Evolutionary conservation across 2,329 filamentous ascomycete species (phyloP).

Genomic region (Corynespora cassiicola): DNA sequence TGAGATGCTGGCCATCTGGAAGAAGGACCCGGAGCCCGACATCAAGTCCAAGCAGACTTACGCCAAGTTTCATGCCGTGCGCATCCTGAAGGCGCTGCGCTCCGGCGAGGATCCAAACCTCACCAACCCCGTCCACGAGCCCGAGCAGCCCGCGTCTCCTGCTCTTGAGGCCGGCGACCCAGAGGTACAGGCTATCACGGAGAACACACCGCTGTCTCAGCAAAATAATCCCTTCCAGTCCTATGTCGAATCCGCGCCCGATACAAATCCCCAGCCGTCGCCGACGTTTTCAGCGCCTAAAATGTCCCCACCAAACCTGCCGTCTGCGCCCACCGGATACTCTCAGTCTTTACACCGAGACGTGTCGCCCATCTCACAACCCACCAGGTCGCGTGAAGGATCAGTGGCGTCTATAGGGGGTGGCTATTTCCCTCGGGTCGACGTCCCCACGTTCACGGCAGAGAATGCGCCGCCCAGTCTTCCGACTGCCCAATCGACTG

Average conservation of each 20-base stretch:
- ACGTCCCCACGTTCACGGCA: constrained; percentile 54
- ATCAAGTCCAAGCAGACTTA: constrained; percentile 89
- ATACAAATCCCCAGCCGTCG: constrained; percentile 59
- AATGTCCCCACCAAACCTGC: constrained; percentile 49
- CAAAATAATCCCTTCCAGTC: constrained; percentile 48
- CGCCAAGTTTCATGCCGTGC: constrained; percentile 91
- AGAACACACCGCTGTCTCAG: constrained; percentile 32
- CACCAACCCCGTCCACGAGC: constrained; percentile 76
- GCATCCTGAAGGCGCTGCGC: constrained; percentile 90
- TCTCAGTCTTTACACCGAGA: constrained; percentile 50
- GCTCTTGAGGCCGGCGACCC: constrained; percentile 69
- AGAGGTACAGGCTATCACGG: constrained; percentile 64
- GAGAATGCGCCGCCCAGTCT: constrained; percentile 42
- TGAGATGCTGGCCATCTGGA: constrained; percentile 85
- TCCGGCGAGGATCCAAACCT: constrained; percentile 91
- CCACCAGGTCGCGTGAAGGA: constrained; percentile 50
- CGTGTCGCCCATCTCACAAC: constrained; percentile 61
- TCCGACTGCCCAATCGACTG: constrained; percentile 43
- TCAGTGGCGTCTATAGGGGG: constrained; percentile 57
- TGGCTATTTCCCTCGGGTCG: constrained; percentile 62
- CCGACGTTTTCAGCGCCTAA: constrained; percentile 47
- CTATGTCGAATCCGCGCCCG: constrained; percentile 66
- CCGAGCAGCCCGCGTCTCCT: constrained; percentile 38
- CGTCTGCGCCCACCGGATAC: constrained; percentile 38
- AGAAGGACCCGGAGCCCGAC: constrained; percentile 72